These are phyloP conservation scores for Aspergillus olivimuriae DNA, from an alignment of 495 filamentous ascomycete genomes.

Conservation along the genomic window DNA sequence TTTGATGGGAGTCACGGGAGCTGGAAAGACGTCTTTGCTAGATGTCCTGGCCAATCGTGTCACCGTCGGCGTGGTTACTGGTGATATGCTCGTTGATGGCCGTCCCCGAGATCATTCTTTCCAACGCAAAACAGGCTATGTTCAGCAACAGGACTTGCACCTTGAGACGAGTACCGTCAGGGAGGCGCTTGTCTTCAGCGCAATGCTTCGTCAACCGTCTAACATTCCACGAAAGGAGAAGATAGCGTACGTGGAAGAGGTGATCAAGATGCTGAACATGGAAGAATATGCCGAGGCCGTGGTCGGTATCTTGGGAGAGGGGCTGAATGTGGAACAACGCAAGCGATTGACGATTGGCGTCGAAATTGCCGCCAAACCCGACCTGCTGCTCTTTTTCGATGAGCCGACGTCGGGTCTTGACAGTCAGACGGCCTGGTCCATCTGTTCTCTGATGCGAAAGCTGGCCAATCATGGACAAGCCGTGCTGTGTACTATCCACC, in stretches of 20 bases:
- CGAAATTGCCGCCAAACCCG: slow-evolving; percentile 79
- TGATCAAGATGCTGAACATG: slow-evolving; percentile 88
- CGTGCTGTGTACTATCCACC: slow-evolving; percentile 89
- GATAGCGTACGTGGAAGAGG: slow-evolving; percentile 79
- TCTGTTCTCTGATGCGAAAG: slow-evolving; percentile 71
- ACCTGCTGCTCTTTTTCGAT: slow-evolving; percentile 80
- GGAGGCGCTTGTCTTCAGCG: slow-evolving; percentile 75
- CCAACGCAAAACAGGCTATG: slow-evolving; percentile 88
- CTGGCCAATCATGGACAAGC: slow-evolving; percentile 79
- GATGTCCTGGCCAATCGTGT: slow-evolving; percentile 63
- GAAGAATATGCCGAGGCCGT: slow-evolving; percentile 80
- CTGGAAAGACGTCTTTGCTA: slow-evolving; percentile 54
- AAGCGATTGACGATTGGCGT: slow-evolving; percentile 86
- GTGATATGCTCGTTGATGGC: slow-evolving; percentile 82
- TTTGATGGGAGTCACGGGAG: slow-evolving; percentile 66
- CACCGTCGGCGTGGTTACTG: slow-evolving; percentile 79
- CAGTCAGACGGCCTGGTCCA: slow-evolving; percentile 81
- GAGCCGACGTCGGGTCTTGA: slow-evolving; percentile 84
- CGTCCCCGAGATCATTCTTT: slow-evolving; percentile 68
- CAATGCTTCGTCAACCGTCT: slow-evolving; percentile 74
- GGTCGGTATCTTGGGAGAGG: slow-evolving; percentile 81
- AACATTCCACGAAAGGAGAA: slow-evolving; percentile 65
- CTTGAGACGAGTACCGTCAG: slow-evolving; percentile 77
- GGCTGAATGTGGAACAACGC: slow-evolving; percentile 85
- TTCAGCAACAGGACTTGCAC: slow-evolving; percentile 91